Base-by-base conservation (phyloP, 768 basidiomycete species). In the Leccinum disarticulatum region DNA sequence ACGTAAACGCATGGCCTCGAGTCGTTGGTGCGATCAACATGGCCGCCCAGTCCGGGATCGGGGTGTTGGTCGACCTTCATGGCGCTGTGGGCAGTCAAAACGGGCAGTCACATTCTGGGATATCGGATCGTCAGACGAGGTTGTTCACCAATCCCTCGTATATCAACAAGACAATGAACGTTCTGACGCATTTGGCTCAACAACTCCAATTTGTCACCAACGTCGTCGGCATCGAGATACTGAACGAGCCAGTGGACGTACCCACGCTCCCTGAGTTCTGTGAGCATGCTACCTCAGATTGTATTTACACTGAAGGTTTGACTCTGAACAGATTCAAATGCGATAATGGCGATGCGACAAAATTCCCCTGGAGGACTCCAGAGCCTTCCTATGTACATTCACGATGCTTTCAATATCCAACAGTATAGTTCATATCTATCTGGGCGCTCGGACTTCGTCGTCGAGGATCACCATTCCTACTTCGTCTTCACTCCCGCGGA, bases 401-500 rank as follows among this genome's bases (percentile, higher is more conserved):
- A 86, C 56, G 87, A 91, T 56, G 87, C 78, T 1, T 93, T 91
- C 74, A 76, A 89, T 62, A 79, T 68, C 36, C 46, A 62, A 13
- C 57, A 68, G 30, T 68, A 68, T 31, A 61, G 77, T 46, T 62
- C 73, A 22, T 88, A 76, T 63, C 74, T 86, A 4, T 77, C 80
- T 3, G 70, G 74, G 36, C 74, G 84, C 56, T 64, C 70, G 1
- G 86, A 88, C 63, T 91, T 89, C 60, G 79, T 88, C 25, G 82
- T 91, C 6, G 77, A 87, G 60, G 90, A 93, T 60, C 85, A 90
- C 67, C 90, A 91, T 64, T 84, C 86, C 46, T 85, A 90, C 77
- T 83, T 87, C 64, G 83, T 89, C 62, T 90, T 85, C 63, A 83
- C 86, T 0, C 71, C 80, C 2, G 65, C 75, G 2, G 88, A 91